phyloP scores from a whole-genome alignment of 2,329 filamentous ascomycete species.

The Colletotrichum sp. region DNA sequence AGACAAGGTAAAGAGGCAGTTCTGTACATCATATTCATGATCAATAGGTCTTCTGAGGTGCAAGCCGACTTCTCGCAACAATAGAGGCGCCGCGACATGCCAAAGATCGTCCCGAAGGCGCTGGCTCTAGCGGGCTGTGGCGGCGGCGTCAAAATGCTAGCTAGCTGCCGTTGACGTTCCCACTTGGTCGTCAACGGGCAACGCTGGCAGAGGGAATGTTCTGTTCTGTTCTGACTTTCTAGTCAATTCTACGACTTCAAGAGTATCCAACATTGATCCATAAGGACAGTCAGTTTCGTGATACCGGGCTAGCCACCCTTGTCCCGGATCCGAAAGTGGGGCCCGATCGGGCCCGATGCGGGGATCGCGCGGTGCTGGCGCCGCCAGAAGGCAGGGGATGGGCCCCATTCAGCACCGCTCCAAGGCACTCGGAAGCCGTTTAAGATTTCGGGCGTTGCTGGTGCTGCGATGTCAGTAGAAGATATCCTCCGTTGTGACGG shows the following conservation, averaged over 20 bases:
- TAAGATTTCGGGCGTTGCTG: background rate
- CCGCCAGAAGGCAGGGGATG: background rate
- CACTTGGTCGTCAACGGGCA: no score
- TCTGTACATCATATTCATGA: background rate
- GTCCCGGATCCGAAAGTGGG: background rate
- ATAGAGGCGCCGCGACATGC: background rate
- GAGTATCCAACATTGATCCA: background rate
- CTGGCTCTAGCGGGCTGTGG: background rate
- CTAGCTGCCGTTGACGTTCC: background rate
- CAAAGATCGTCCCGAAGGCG: background rate
- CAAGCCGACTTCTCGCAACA: background rate
- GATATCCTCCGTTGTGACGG: background rate
- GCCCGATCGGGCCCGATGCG: background rate
- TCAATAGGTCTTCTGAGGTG: no score
- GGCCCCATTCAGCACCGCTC: background rate
- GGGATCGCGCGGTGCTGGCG: background rate
- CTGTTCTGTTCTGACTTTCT: accelerated
- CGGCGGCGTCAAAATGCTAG: background rate
- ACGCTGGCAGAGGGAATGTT: accelerated
- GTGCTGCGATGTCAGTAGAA: background rate
- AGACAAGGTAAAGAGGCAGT: background rate
- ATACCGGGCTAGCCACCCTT: background rate
- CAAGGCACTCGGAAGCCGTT: background rate
- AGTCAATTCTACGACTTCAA: background rate
- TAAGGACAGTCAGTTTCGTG: background rate